Evolutionary conservation across 352 stramenopile genomes (phyloP), one percentile per base, ranked within the genome.

Genomic region (Phytophthora lateralis): DNA sequence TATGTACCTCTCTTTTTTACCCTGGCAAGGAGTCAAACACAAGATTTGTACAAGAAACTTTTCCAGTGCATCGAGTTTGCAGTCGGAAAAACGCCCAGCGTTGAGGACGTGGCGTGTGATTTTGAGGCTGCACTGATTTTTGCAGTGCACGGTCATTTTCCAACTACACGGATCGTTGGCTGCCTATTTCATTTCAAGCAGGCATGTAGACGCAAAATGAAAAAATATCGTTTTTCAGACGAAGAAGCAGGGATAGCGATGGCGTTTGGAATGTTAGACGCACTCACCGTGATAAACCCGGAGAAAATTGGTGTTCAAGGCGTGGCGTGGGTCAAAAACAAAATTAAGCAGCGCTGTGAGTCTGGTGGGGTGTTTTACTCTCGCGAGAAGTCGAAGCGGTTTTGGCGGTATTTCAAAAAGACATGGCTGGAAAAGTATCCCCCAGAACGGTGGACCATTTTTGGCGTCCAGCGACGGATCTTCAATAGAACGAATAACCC

Each of bases 101-200:
- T 32, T 15, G 12, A 10, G 6, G 48, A 45, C 10, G 34, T 55
- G 34, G 48, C 44, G 10, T 55, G 48, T 45, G 34, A 55, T 17
- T 55, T 55, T 35, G 48, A 55, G 10, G 18, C 20, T 6, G 18
- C 48, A 5, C 10, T 55, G 1, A 55, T 45, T 8, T 29, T 15
- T 4, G 48, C 34, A 21, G 29, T 55, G 3, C 18, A 35, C 3
- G 32, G 3, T 1, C 46, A 44, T 35, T 45, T 35, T 39, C 34
- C 34, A n/a, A n/a, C 8, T 3, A 39, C 34, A 39, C 6, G 34
- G 3, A 39, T 39, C 14, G 20, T 55, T 18, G 47, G 34, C 4
- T 55, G 47, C 18, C 45, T 55, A 11, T 55, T 45, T n/a, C 47
- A 45, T 24, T 55, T 55, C n/a, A 55, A 45, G n/a, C 47, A 55